A percentile compares a stretch with the other conserved stretches of the same genome.
Conservation (phyloP, 1,284 basidiomycete genomes). For the Earliella scabrosa region DNA sequence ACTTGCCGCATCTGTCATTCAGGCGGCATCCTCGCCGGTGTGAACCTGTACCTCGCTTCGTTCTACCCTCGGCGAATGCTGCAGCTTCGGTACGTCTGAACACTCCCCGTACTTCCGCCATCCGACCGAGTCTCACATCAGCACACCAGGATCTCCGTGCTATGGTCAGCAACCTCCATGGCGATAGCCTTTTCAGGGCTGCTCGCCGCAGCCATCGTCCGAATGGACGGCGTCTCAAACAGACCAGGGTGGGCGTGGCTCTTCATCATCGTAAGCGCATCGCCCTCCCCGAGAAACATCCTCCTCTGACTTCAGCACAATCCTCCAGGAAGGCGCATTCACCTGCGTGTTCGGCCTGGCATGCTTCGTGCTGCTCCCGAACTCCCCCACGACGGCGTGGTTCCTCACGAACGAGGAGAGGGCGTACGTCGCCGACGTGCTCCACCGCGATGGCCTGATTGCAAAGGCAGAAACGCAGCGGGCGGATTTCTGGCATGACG, state of each 20-base stretch:
- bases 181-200: constrained; percentile 65
- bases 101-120: not conserved
- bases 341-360: constrained; percentile 41
- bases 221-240: constrained; percentile 53
- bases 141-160: constrained; percentile 48
- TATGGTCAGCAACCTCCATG: constrained; percentile 59
- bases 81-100: constrained; percentile 49
- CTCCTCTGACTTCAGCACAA: too few relatives aligned
- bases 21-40: constrained; percentile 65
- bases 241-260: constrained; percentile 67
- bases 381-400: constrained; percentile 33
- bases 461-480: not conserved
- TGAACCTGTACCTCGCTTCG: constrained; percentile 57
- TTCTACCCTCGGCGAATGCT: constrained; percentile 65
- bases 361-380: constrained; percentile 43
- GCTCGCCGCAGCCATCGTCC: constrained; percentile 57
- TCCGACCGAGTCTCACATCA: too few relatives aligned
- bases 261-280: constrained; percentile 42
- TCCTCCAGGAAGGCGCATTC: constrained; percentile 39
- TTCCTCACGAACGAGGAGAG: constrained; percentile 1
- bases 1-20: not conserved
- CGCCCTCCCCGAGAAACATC: too few relatives aligned
- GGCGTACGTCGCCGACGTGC: not conserved
- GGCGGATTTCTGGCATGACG: constrained; percentile 10
- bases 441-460: constrained; percentile 5